Base-by-base conservation (phyloP, 2,329 filamentous ascomycete species). In the Aureobasidium melanogenum region DNA sequence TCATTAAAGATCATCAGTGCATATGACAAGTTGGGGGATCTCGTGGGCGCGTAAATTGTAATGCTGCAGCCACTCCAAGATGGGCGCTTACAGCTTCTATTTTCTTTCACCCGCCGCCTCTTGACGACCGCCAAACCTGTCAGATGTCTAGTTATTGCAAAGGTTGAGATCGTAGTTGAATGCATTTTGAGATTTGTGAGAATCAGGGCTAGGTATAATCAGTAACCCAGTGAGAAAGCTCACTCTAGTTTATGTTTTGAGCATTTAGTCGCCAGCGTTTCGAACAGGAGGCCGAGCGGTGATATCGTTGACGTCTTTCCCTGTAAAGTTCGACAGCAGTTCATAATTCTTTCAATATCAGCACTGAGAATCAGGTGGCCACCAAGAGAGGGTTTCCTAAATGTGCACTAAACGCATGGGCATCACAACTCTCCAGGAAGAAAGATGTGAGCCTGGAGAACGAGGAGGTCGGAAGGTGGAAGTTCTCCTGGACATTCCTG, bases 11-110 rank as follows among this genome's bases (percentile, higher is more conserved):
- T 30, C 24, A 47, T 26, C 41, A 26, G 34, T 28, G 30, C 43
- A 32, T 44, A 24, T n/a, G n/a, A 26, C n/a, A 17, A 46, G 39
- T 43, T 24, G 55, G 54, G 54, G 41, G 41, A 9, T 19, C 8
- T 14, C 1, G 17, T 39, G 55, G 55, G 43, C 55, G 55, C 55
- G 44, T 58, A 48, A 32, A 32, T 32, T 32, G 41, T 24, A 46
- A 26, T 56, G 28, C 41, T 48, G 43, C 55, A 58, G 55, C 55
- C 55, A 39, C 32, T 36, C 30, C 55, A 5, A 17, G 17, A 19
- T 58, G 55, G 55, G 55, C 55, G 55, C 55, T 58, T 58, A 58
- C 43, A 58, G 32, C 43, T 30, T 47, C 41, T 8, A 17, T 17
- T 30, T 43, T 22, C 15, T 30, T 43, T 22, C 15, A 24, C 9